Percentiles rank a stretch among this genome's conserved stretches.
Evolutionary conservation across 2,329 filamentous ascomycete genomes (phyloP).

Genomic region (Paracoccidioides lutzii): DNA sequence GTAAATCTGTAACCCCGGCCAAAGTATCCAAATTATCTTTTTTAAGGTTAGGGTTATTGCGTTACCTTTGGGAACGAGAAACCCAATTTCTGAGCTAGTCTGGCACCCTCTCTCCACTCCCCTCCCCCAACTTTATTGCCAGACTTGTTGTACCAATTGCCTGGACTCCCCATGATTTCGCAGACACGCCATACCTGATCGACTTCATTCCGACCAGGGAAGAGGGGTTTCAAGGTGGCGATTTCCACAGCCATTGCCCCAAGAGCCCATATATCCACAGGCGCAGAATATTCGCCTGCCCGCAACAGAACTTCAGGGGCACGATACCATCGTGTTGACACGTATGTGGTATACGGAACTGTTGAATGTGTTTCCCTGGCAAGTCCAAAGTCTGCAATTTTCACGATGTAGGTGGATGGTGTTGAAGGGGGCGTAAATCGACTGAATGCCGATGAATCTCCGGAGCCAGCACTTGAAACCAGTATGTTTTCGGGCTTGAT

Average conservation of each 20-base stretch:
- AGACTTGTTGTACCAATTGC: constrained; percentile 87
- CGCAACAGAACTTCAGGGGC: constrained; percentile 88
- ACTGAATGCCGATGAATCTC: constrained; percentile 78
- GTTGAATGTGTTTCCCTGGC: constrained; percentile 97
- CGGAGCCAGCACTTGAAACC: constrained; percentile 76
- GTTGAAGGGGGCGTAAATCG: constrained; percentile 94
- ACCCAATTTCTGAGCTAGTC: constrained; percentile 85
- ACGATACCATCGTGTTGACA: constrained; percentile 90
- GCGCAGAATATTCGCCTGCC: constrained; percentile 91
- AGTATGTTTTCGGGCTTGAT: constrained; percentile 99
- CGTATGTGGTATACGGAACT: constrained; percentile 92
- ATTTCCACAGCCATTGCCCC: constrained; percentile 98
- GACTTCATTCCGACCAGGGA: constrained; percentile 95
- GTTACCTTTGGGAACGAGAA: constrained; percentile 84
- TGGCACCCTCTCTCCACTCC: constrained; percentile 91
- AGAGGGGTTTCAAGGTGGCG: constrained; percentile 88
- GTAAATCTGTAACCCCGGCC: not conserved
- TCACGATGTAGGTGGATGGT: constrained; percentile 85
- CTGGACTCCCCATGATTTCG: constrained; percentile 98
- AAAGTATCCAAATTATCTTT: not conserved
- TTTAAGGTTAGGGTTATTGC: not conserved
- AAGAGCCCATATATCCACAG: constrained; percentile 96
- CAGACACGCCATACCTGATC: constrained; percentile 98
- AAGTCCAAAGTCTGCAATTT: constrained; percentile 95
- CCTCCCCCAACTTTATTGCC: constrained; percentile 80